These are phyloP conservation scores for Basipetospora chlamydospora DNA, from an alignment of 2,329 filamentous ascomycete species.

Conservation along the genomic window DNA sequence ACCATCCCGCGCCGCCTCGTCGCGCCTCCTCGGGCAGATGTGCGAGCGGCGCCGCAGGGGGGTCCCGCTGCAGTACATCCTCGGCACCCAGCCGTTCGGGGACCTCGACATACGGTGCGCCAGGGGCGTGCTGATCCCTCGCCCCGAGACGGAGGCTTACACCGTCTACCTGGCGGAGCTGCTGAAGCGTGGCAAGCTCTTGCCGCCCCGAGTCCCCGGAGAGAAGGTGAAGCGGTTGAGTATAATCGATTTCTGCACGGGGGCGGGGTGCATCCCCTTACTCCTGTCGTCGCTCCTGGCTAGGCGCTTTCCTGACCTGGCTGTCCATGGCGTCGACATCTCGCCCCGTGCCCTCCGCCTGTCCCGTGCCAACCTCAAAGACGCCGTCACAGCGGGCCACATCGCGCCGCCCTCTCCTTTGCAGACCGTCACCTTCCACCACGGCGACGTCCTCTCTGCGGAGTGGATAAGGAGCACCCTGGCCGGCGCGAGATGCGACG, in stretches of 20 bases:
- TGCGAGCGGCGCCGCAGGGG: slow-evolving; percentile 41
- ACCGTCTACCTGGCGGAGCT: slow-evolving; percentile 38
- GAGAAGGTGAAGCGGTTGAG: slow-evolving; percentile 24
- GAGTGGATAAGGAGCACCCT: slow-evolving; percentile 17
- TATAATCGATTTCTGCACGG: slow-evolving; percentile 78
- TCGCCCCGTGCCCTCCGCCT: slow-evolving; percentile 50
- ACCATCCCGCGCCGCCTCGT: slow-evolving; percentile 5
- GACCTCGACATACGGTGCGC: slow-evolving; percentile 62
- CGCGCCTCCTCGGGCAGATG: slow-evolving; percentile 20
- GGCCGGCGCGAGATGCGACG: slow-evolving; percentile 27
- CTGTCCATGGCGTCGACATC: slow-evolving; percentile 60
- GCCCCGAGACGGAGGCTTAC: slow-evolving; percentile 62
- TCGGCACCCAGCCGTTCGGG: slow-evolving; percentile 83
- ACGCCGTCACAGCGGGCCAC: slow-evolving; percentile 24
- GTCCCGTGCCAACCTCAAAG: slow-evolving; percentile 47
- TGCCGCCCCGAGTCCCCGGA: slow-evolving; percentile 4
- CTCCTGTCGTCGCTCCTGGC: slow-evolving; percentile 52
- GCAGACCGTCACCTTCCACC: slow-evolving; percentile 26
- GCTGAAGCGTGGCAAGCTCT: slow-evolving; percentile 15
- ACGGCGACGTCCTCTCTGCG: slow-evolving; percentile 34
- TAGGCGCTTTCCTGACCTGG: slow-evolving; percentile 23
- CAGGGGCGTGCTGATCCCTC: slow-evolving; percentile 71
- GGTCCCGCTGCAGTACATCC: slow-evolving; percentile 74
- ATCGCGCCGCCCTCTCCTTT: slow-evolving; percentile 9
- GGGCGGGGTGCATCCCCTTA: slow-evolving; percentile 79